Evolutionary conservation across 2,329 filamentous ascomycete species (phyloP).

Genomic region (Bimuria novae-zelandiae): DNA sequence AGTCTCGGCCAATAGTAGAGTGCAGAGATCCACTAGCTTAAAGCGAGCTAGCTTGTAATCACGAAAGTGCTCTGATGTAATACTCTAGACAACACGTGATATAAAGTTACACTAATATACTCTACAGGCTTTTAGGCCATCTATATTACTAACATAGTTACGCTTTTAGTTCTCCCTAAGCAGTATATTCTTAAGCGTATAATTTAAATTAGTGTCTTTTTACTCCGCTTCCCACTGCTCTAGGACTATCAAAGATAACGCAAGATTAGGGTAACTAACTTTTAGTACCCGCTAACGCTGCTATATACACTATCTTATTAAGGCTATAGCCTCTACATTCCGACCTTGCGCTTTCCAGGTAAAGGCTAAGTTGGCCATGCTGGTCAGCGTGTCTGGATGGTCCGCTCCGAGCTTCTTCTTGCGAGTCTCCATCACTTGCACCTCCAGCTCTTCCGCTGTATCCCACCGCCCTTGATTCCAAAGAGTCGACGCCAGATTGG

Average conservation of each 20-base stretch:
- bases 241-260: slow-evolving; percentile 1
- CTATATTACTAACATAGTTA: too few relatives aligned
- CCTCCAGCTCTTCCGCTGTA: background rate
- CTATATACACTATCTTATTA: slow-evolving; percentile 7
- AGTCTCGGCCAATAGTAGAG: too few relatives aligned
- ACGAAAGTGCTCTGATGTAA: too few relatives aligned
- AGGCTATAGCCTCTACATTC: slow-evolving; percentile 2
- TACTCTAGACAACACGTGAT: too few relatives aligned
- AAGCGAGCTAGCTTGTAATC: too few relatives aligned
- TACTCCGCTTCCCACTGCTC: slow-evolving; percentile 8
- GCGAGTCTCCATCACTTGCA: background rate
- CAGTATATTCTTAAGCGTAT: background rate
- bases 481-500: background rate
- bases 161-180: too few relatives aligned
- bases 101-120: too few relatives aligned
- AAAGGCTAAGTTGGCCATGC: too few relatives aligned
- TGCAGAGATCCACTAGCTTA: too few relatives aligned
- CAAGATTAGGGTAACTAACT: slow-evolving; percentile 8
- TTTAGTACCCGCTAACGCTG: background rate
- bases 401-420: slow-evolving; percentile 4
- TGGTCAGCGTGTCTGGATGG: slow-evolving; percentile 6
- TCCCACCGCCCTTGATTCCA: background rate
- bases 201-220: background rate
- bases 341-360: slow-evolving; percentile 3
- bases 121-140: too few relatives aligned